phyloP scores from a whole-genome alignment of 768 basidiomycete genomes.

The Cystoderma amianthinum region DNA sequence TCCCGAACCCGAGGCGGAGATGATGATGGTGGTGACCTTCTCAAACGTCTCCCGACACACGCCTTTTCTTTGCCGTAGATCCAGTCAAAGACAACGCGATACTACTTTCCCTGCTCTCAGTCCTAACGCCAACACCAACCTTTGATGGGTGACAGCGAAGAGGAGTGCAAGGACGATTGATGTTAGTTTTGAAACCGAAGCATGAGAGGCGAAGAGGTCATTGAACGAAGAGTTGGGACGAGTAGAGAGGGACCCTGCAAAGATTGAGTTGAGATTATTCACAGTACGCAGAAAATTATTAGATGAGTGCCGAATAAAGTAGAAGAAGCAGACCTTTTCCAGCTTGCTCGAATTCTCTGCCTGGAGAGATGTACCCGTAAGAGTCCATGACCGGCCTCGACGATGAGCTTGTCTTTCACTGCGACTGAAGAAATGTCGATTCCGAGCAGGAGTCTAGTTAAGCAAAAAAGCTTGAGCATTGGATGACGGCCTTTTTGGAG shows the following conservation, averaged over 20 bases:
- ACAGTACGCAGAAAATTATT: slow-evolving; percentile 20
- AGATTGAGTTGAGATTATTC: background rate
- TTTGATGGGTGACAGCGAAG: slow-evolving; percentile 17
- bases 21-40: background rate
- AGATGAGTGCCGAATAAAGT: slow-evolving; percentile 2
- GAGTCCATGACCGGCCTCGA: slow-evolving; percentile 61
- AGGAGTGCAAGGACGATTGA: slow-evolving; percentile 23
- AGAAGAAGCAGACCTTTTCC: slow-evolving; percentile 27
- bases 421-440: slow-evolving; percentile 19
- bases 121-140: too few relatives aligned
- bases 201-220: slow-evolving; percentile 27
- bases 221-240: slow-evolving; percentile 23
- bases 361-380: slow-evolving; percentile 14
- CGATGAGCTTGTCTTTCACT: slow-evolving; percentile 60
- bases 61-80: background rate
- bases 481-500: slow-evolving; percentile 64
- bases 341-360: slow-evolving; percentile 54
- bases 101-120: background rate
- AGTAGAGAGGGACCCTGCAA: slow-evolving; percentile 21
- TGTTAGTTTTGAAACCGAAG: slow-evolving; percentile 28
- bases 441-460: slow-evolving; percentile 58
- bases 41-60: background rate
- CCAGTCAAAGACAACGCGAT: background rate
- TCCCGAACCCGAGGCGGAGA: background rate
- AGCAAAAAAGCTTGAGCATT: slow-evolving; percentile 53